Base-by-base conservation (phyloP, 371 early-diverging fungal genomes). In the Mucor piriformis region DNA sequence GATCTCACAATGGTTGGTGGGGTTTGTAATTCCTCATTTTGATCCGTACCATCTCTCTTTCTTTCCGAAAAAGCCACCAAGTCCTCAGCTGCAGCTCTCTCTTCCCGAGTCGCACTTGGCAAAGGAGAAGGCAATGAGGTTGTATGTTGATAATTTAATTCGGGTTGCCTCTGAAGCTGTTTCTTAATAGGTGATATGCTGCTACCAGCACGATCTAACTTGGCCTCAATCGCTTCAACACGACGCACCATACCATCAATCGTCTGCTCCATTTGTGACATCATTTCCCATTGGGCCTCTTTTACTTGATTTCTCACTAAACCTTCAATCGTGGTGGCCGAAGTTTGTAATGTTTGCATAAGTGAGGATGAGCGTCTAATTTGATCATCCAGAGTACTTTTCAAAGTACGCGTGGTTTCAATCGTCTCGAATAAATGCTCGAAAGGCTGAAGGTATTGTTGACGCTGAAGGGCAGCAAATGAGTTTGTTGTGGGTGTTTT, bases 301-400 rank as follows among this genome's bases (percentile, higher is more conserved):
- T 89, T 79, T 61, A 91, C 85, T 57, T 91, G 92, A 8, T 79
- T 80, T 20, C 89, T 76, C 18, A 92, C 88, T 42, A 93, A 73
- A 6, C 85, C 86, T 66, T 93, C 93, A 50, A 93, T 87, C 72
- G 90, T 90, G 6, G 84, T 82, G 1, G 86, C 84, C 0, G 86
- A 83, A 11, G 88, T 79, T 61, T 89, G 90, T 23, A 93, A 71
- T 2, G 92, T 90, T 60, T 91, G 90, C 49, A 93, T 82, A 16
- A 93, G 63, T 3, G 89, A 81, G 0, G 88, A 77, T 4, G 91
- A 88, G 27, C 86, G 82, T 37, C 93, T 81, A 40, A 93, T 85
- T 67, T 92, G 92, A 50, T 90, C 92, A 59, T 88, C 87, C 61
- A 93, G 68, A 0, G 89, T 87, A 5, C 70, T 47, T 50, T 86